phyloP scores from a whole-genome alignment of 345 rosid genomes.

The Boechera retrofracta region DNA sequence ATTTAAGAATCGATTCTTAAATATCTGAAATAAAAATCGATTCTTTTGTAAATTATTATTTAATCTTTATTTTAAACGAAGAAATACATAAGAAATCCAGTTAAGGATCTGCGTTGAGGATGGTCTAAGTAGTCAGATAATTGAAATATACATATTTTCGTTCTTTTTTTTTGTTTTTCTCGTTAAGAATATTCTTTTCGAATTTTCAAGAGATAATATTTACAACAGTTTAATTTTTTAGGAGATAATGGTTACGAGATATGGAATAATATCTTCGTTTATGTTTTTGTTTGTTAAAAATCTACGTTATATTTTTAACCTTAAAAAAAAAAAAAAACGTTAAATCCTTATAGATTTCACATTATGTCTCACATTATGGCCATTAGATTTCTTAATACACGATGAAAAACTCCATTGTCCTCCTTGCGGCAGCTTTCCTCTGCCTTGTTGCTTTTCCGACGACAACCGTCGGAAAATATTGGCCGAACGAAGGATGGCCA shows the following conservation, averaged over 20 bases:
- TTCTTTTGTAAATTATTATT: too few species aligned
- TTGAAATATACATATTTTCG: background rate
- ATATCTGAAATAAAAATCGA: too few species aligned
- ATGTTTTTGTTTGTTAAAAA: background rate
- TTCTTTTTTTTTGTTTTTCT: background rate
- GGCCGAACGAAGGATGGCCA: conserved; percentile 36
- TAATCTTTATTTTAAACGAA: too few species aligned
- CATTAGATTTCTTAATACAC: background rate
- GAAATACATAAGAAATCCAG: too few species aligned
- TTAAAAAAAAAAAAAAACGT: too few species aligned
- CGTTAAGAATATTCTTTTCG: background rate
- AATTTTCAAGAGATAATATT: background rate
- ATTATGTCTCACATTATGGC: background rate
- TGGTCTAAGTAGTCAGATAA: too few species aligned
- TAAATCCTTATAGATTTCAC: background rate
- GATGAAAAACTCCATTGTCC: conserved; percentile 16
- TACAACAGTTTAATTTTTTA: background rate
- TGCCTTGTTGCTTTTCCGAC: conserved; percentile 31
- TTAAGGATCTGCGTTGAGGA: too few species aligned
- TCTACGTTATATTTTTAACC: background rate
- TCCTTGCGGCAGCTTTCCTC: conserved; percentile 4
- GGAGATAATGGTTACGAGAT: background rate
- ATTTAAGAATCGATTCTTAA: too few species aligned
- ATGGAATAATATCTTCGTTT: background rate
- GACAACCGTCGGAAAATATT: conserved; percentile 16